Evolutionary conservation across 2,329 filamentous ascomycete species (phyloP), one percentile per base, ranked within the genome.

Genomic region (Lecanicillium sp.): DNA sequence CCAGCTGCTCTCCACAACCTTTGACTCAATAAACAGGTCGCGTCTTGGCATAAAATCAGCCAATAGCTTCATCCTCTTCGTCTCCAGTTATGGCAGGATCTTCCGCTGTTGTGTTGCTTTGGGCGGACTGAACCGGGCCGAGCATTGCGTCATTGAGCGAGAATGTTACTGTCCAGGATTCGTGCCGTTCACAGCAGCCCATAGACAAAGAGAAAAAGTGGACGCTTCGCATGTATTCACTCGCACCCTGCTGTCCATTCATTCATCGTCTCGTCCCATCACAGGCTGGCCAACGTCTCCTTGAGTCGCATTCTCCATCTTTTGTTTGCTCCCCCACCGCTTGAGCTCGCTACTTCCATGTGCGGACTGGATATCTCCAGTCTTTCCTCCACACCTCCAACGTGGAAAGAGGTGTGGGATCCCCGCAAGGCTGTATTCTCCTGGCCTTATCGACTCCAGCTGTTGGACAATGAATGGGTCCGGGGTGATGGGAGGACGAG

Each of bases 331-430:
- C 37, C 21, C 36, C 12, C 37, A n/a, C 21, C 37, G 14, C 37
- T 24, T 10, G 19, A 24, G n/a, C 36, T 15, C 20, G 20, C 12
- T 10, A 9, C n/a, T 4, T n/a, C n/a, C n/a, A n/a, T n/a, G n/a
- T n/a, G n/a, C n/a, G n/a, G n/a, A n/a, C n/a, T n/a, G n/a, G n/a
- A n/a, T n/a, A n/a, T n/a, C n/a, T n/a, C n/a, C n/a, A n/a, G n/a
- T n/a, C n/a, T n/a, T n/a, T n/a, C n/a, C n/a, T n/a, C n/a, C n/a
- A n/a, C n/a, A n/a, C n/a, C n/a, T n/a, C n/a, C n/a, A n/a, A n/a
- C n/a, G n/a, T n/a, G n/a, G n/a, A n/a, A 40, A 11, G 9, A 40
- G 26, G 14, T 40, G 37, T 40, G 37, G 37, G 21, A 40, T 40
- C 37, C 24, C 37, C 37, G 37, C 36, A 38, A 38, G 36, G 36